phyloP scores from a whole-genome alignment of 441 rosid species.

The Pelargonium citronellum region DNA sequence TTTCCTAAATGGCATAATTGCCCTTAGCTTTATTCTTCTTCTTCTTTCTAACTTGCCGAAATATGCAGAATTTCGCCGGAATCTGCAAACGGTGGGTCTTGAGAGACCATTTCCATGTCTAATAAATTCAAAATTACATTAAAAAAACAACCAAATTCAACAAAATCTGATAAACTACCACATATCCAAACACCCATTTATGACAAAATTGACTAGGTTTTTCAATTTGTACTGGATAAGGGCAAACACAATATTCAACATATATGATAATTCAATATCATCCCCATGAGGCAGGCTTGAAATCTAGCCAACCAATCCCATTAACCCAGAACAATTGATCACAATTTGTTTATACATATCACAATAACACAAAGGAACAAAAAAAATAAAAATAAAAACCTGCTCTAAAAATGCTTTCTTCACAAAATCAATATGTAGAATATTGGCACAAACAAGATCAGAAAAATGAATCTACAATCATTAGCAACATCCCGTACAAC shows the following conservation, averaged over 20 bases:
- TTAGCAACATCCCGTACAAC: neutral
- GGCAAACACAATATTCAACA: neutral
- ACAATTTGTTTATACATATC: neutral
- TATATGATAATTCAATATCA: neutral
- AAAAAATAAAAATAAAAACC: conserved; percentile 33
- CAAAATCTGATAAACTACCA: too few relatives aligned
- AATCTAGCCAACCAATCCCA: neutral
- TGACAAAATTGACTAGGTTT: neutral
- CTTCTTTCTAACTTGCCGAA: too few relatives aligned
- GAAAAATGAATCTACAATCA: neutral
- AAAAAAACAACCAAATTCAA: too few relatives aligned
- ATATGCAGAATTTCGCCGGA: too few relatives aligned
- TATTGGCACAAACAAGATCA: conserved; percentile 7
- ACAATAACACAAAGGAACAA: neutral
- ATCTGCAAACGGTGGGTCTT: too few relatives aligned
- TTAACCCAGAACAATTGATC: neutral
- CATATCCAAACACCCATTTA: too few relatives aligned
- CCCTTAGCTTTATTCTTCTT: too few relatives aligned
- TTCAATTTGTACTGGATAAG: neutral
- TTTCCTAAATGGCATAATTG: too few relatives aligned
- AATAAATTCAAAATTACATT: too few relatives aligned
- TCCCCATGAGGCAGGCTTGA: neutral
- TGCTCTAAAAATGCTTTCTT: conserved; percentile 57
- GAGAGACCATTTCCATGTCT: too few relatives aligned
- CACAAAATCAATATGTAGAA: conserved; percentile 63